phyloP scores from a whole-genome alignment of 352 stramenopile species.

The Pythium coloratum region DNA sequence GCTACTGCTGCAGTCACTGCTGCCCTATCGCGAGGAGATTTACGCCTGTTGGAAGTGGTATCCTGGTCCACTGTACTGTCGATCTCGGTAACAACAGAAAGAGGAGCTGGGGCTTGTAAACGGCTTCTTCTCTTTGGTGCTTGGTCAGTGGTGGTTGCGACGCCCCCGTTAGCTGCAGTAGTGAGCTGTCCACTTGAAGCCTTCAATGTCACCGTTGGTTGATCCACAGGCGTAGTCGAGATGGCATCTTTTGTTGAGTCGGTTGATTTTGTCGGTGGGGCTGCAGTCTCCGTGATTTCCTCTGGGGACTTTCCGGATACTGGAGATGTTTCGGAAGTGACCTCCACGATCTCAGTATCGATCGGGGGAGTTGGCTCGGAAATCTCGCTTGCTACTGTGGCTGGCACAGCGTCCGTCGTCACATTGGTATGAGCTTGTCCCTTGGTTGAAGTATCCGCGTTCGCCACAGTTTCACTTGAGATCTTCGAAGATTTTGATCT shows the following conservation, averaged over 20 bases:
- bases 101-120: background rate
- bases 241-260: background rate
- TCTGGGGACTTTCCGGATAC: too few species aligned
- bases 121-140: background rate
- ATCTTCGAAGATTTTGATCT: too few species aligned
- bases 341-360: background rate
- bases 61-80: background rate
- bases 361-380: background rate
- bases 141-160: background rate
- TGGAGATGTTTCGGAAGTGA: too few species aligned
- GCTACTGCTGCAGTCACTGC: too few species aligned
- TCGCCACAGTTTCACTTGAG: too few species aligned
- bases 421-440: background rate
- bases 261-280: background rate
- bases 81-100: too few species aligned
- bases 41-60: background rate
- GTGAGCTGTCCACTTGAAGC: background rate
- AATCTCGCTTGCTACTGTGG: background rate
- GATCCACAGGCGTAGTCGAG: background rate
- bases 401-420: background rate
- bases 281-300: too few species aligned
- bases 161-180: background rate
- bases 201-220: background rate
- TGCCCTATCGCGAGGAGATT: too few species aligned
- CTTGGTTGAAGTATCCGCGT: too few species aligned